Percentiles rank a stretch among this genome's conserved stretches.
Conservation (phyloP, 2,329 filamentous ascomycete species). For the Penicillium sp. region DNA sequence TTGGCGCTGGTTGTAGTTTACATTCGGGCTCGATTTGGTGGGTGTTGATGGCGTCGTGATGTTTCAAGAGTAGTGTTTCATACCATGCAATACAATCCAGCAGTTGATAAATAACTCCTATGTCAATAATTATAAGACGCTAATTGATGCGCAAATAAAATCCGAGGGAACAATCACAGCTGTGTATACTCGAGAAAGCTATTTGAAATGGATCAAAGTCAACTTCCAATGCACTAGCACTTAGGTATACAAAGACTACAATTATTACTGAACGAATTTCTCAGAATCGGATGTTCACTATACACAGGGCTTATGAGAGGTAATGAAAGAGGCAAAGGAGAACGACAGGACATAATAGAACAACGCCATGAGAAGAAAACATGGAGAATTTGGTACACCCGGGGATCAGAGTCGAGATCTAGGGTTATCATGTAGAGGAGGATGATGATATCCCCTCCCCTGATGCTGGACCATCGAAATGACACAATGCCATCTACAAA, state of each 20-base stretch:
- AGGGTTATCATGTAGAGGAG: constrained; percentile 16
- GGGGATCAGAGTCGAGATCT: constrained; percentile 13
- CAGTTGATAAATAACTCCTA: not conserved
- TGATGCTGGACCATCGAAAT: constrained; percentile 13
- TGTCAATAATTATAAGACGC: not conserved
- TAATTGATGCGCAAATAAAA: too few species aligned
- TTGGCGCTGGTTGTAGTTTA: constrained; percentile 5
- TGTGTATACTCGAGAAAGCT: too few species aligned
- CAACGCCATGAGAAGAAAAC: constrained; percentile 35
- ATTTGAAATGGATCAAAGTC: too few species aligned
- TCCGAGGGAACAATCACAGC: too few species aligned
- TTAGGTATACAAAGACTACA: not conserved
- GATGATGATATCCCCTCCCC: constrained; percentile 12
- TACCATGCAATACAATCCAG: not conserved
- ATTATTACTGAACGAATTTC: constrained; percentile 1
- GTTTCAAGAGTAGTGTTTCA: not conserved
- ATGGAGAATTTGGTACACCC: constrained; percentile 26
- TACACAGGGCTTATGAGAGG: constrained; percentile 29
- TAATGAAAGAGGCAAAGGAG: constrained; percentile 24
- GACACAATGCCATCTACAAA: constrained; percentile 20
- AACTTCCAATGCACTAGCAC: too few species aligned
- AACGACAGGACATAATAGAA: constrained; percentile 26
- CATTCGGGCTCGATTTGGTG: not conserved
- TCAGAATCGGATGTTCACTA: constrained; percentile 28
- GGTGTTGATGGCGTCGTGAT: constrained; percentile 2